Conservation (phyloP, 108 stramenopile species). For the Ochromonas danica region DNA sequence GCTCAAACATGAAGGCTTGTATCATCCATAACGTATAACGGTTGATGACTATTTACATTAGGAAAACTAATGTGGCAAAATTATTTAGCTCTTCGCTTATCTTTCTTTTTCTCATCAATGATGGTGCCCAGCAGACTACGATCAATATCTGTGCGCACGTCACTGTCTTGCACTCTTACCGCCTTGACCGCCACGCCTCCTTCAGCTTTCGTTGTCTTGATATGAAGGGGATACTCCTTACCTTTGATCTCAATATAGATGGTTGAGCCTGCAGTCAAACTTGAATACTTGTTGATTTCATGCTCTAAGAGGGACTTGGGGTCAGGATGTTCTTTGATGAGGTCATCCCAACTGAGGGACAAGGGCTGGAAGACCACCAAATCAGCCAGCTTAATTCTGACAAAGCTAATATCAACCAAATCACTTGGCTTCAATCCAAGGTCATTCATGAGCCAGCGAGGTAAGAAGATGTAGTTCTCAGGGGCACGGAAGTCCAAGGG, state of each 20-base stretch:
- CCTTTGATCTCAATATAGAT: slow-evolving; percentile 13
- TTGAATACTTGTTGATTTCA: slow-evolving; percentile 34
- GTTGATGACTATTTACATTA: not conserved
- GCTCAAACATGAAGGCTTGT: too few species aligned
- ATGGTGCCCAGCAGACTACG: not conserved
- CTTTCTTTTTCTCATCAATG: not conserved
- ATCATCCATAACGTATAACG: too few species aligned
- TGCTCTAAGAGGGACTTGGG: not conserved
- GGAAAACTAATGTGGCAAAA: not conserved
- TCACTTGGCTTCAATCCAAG: slow-evolving; percentile 72
- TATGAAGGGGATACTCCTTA: not conserved
- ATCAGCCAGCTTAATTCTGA: slow-evolving; percentile 33
- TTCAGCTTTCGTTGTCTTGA: slow-evolving; percentile 23
- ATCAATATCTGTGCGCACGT: slow-evolving; percentile 23
- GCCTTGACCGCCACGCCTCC: slow-evolving; percentile 19
- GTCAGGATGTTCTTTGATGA: not conserved
- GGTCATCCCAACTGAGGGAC: slow-evolving; percentile 4
- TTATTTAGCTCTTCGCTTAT: not conserved
- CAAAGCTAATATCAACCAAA: slow-evolving; percentile 61
- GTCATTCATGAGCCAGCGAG: slow-evolving; percentile 80
- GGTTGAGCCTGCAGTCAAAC: slow-evolving; percentile 28
- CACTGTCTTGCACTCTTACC: slow-evolving; percentile 7
- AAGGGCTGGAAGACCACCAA: slow-evolving; percentile 26
- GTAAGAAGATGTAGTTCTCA: slow-evolving; percentile 74
- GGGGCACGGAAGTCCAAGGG: slow-evolving; percentile 89